Conservation (phyloP, 352 stramenopile genomes). For the Globisporangium irregulare region DNA sequence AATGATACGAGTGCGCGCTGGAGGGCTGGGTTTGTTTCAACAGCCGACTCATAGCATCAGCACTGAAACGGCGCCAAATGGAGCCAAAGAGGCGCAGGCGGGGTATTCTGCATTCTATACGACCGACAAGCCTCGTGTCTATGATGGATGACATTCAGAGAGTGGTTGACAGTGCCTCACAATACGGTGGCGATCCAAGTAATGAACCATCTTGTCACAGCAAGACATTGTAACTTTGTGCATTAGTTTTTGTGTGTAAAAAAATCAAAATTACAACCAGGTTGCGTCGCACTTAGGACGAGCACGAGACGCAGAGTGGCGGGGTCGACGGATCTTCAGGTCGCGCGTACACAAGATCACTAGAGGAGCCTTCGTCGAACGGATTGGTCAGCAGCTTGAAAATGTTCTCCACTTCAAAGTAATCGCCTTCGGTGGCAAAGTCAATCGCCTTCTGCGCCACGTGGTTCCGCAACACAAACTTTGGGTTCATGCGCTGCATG, state of each 20-base stretch:
- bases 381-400: conserved; percentile 67
- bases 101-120: neutral
- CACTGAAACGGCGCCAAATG: neutral
- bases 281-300: conserved; percentile 36
- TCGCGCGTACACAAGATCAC: conserved; percentile 43
- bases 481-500: conserved; percentile 75
- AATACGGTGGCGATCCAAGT: neutral
- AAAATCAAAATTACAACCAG: neutral
- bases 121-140: no score
- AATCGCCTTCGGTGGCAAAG: conserved; percentile 64
- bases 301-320: conserved; percentile 82
- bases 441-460: conserved; percentile 89
- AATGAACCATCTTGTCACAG: neutral
- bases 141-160: neutral
- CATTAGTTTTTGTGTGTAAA: conserved; percentile 1
- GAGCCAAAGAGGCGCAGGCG: neutral
- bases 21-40: neutral
- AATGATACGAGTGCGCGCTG: neutral
- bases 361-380: conserved; percentile 47
- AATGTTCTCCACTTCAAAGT: conserved; percentile 60
- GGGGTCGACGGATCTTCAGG: conserved; percentile 48
- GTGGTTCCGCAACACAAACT: conserved; percentile 88
- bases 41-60: neutral
- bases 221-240: neutral
- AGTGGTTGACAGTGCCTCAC: neutral